These are phyloP conservation scores for Taiwanofungus camphoratus DNA, from an alignment of 1,284 basidiomycete species.

Conservation along the genomic window DNA sequence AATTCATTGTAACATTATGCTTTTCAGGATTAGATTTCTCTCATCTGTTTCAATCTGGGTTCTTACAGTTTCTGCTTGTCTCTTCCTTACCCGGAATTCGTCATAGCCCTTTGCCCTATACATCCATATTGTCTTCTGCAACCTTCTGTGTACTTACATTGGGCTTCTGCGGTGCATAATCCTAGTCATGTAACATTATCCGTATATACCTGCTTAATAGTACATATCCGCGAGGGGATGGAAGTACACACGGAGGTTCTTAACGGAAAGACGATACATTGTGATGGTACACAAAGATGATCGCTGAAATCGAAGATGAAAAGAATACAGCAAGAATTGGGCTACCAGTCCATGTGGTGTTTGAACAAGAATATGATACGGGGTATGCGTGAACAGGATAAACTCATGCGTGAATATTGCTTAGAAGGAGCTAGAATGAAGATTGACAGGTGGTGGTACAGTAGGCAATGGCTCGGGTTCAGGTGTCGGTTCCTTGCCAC, in stretches of 20 bases:
- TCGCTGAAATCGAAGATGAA: too few relatives aligned
- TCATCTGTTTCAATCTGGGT: slow-evolving; percentile 17
- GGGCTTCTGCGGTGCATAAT: slow-evolving; percentile 13
- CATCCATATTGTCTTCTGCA: slow-evolving; percentile 8
- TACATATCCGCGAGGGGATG: slow-evolving; percentile 16
- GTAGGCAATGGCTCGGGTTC: slow-evolving; percentile 25
- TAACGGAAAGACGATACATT: background rate
- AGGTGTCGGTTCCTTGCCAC: slow-evolving; percentile 43
- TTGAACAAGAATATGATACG: background rate
- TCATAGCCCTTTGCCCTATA: background rate
- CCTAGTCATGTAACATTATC: slow-evolving; percentile 9
- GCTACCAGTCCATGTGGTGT: background rate
- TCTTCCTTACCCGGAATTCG: slow-evolving; percentile 1
- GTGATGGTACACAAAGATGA: too few relatives aligned
- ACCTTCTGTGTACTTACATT: slow-evolving; percentile 12
- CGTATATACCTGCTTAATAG: slow-evolving; percentile 16
- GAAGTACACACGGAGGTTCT: slow-evolving; percentile 5
- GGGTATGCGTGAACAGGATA: slow-evolving; percentile 3
- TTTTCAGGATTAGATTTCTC: slow-evolving; percentile 27
- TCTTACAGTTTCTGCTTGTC: slow-evolving; percentile 4
- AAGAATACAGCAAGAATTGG: too few relatives aligned
- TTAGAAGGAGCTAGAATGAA: background rate
- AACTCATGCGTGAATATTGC: background rate
- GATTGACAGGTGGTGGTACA: slow-evolving; percentile 7
- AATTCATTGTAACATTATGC: slow-evolving; percentile 30